Percentiles rank a stretch among this genome's conserved stretches.
phyloP scores from a whole-genome alignment of 1,284 basidiomycete species.

The Boletus mariae region DNA sequence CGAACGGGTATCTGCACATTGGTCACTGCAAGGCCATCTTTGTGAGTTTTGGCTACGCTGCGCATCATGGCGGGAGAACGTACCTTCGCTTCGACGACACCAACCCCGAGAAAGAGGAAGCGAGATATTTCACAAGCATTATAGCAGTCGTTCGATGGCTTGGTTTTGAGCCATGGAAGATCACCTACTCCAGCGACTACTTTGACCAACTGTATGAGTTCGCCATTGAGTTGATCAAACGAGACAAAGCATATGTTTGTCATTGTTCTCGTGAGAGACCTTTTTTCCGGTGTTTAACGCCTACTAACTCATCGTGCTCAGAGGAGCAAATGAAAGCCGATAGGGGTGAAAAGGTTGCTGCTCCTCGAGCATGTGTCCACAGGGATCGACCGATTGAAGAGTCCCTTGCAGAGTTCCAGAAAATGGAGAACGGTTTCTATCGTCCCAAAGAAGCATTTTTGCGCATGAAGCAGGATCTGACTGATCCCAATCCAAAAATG shows the following conservation, averaged over 20 bases:
- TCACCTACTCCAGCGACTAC: conserved; percentile 99
- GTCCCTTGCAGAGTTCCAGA: conserved; percentile 85
- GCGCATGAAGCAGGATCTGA: conserved; percentile 97
- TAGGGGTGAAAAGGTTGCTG: conserved; percentile 78
- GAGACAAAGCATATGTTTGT: conserved; percentile 94
- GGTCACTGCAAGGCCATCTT: conserved; percentile 99
- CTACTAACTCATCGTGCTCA: conserved; percentile 29
- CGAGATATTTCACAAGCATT: conserved; percentile 93
- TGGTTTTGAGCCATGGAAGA: conserved; percentile 97
- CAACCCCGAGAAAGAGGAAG: conserved; percentile 98
- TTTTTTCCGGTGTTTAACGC: neutral
- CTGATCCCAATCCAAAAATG: conserved; percentile 97
- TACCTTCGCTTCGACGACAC: conserved; percentile 98
- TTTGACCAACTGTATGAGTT: conserved; percentile 88
- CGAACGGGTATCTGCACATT: conserved; percentile 95
- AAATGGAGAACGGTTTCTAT: conserved; percentile 92
- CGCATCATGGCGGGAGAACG: conserved; percentile 85
- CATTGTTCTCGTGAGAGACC: conserved; percentile 82
- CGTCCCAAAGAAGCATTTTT: conserved; percentile 88
- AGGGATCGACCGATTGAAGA: conserved; percentile 82
- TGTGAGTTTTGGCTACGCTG: conserved; percentile 97
- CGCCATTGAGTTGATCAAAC: conserved; percentile 87
- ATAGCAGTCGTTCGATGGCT: conserved; percentile 96
- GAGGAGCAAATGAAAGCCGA: conserved; percentile 91
- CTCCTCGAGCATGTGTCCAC: conserved; percentile 82